Base-by-base conservation (phyloP, 129 eudicot genomes). In the Sambucus nigra region DNA sequence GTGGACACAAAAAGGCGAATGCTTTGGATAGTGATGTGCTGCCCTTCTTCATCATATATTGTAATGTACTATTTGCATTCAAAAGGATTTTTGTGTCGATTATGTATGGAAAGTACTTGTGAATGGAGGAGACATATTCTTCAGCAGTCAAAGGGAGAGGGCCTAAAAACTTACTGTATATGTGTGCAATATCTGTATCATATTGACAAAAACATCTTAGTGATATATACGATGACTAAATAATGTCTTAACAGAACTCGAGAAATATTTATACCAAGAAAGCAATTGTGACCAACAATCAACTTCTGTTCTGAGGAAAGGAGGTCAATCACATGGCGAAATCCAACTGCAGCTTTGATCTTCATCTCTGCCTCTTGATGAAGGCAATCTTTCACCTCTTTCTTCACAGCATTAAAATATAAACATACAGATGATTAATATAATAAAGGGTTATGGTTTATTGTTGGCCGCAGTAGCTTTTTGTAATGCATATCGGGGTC, bases 231-330 rank as follows among this genome's bases (percentile, higher is more conserved):
- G 48, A 47, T 49, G 28, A 2, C n/a, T 24, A 51, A 47, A 51
- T 38, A 55, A 52, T 46, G 20, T 47, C 39, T 51, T 48, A 47
- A 25, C 5, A 21, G 46, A 12, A 29, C 51, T 2, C 1, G 28
- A 31, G 2, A 56, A 20, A 33, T 44, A 53, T 21, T 26, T 22
- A 22, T 89, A 91, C 95, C 99, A 39, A 91, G 94, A 73, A 91
- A 91, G 66, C 99, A 85, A 72, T 91, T 86, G 62, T 91, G 99
- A 42, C 99, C 99, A 47, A 91, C 94, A 57, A 91, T 72, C 74
- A 91, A 74, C 75, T 91, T 91, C 67, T 73, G 67, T 53, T 82
- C 99, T 11, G 94, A 69, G 47, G 80, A 76, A 58, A 91, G 91
- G 27, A 85, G 82, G 66, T 91, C 99, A 67, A 91, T 82, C 58